Evolutionary conservation across 179 eudicot genomes (phyloP), one percentile per base, ranked within the genome.

Genomic region (Beta corolliflora): DNA sequence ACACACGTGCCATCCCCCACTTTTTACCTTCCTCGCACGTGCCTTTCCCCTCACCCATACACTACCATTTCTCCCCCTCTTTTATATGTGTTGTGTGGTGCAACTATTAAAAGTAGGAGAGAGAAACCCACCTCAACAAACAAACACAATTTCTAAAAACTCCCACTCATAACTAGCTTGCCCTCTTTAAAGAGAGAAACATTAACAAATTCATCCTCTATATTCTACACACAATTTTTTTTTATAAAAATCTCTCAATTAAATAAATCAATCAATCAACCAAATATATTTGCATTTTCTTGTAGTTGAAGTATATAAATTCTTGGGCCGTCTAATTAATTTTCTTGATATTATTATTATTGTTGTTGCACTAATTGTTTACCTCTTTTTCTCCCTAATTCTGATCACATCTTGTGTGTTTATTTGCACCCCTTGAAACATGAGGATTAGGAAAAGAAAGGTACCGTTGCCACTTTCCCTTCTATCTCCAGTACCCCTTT

Each of bases 41-140:
- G 87, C 86, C 86, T 79, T 75, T 15, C 71, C 82, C 85, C 89
- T 79, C 84, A 82, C 84, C 88, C 87, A 80, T 77, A 82, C 78
- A 80, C 79, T 74, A 44, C 80, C 80, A 60, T 75, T 81, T 63
- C 64, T 78, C 18, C 54, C 67, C 10, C 25, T 15, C 2, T n/a
- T 50, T 23, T 18, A 21, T 64, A 18, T 70, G 7, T 75, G 68
- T 84, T 85, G 81, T 89, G 89, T 87, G 89, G 91, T 89, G 94
- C 91, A 89, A 88, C 94, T 88, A 84, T 84, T 88, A 15, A 91
- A 91, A 89, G 89, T 81, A 84, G 61, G 93, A 87, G 87, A 86
- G 85, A 88, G 87, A 88, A 78, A 59, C 31, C 44, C 76, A 69
- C 60, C 76, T 21, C 71, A 55, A 58, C 65, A 74, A 59, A 79